Evolutionary conservation across 768 basidiomycete genomes (phyloP), one percentile per base, ranked within the genome.

Genomic region (Megacollybia marginata): DNA sequence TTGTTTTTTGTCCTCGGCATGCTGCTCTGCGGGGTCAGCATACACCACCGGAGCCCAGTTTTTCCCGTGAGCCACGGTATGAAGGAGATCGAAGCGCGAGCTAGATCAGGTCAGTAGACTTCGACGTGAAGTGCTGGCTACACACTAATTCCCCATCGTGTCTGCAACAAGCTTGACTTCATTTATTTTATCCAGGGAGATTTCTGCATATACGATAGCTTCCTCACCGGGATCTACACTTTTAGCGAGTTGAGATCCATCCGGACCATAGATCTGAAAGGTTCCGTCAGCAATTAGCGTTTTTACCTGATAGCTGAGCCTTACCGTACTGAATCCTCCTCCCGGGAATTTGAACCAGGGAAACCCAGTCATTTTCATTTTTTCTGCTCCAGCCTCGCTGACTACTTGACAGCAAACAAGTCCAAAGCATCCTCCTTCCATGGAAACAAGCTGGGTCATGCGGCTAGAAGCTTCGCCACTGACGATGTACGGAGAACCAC

Each of bases 341-440:
- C 62, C 58, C 9, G 61, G 61, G 52, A 65, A 63, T 6, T 47
- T 56, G 48, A 62, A 62, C 61, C 63, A 65, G 10, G 62, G 63
- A 52, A 62, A 62, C 16, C 57, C 56, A 6, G 56, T 52, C 35
- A 62, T 44, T 36, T 62, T 63, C 63, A 63, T 65, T 18, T 58
- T 65, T 34, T 58, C 58, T 8, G 63, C 63, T 0, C 63, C 63
- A 9, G 52, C 56, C 38, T 55, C 54, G 47, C 59, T 61, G 3
- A 63, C 62, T 3, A 65, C 55, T n/a, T 63, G 62, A 33, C 61
- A 63, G 50, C 62, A 60, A 10, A 54, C 57, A 15, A 65, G 57
- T 8, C 62, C 62, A 44, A 62, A 65, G 49, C 59, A 61, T n/a
- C 59, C 62, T 9, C 60, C 60, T 59, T 65, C 63, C 58, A 65